Percentiles rank a stretch among this genome's conserved stretches.
Conservation (phyloP, 495 filamentous ascomycete genomes). For the Penicillium lagena region DNA sequence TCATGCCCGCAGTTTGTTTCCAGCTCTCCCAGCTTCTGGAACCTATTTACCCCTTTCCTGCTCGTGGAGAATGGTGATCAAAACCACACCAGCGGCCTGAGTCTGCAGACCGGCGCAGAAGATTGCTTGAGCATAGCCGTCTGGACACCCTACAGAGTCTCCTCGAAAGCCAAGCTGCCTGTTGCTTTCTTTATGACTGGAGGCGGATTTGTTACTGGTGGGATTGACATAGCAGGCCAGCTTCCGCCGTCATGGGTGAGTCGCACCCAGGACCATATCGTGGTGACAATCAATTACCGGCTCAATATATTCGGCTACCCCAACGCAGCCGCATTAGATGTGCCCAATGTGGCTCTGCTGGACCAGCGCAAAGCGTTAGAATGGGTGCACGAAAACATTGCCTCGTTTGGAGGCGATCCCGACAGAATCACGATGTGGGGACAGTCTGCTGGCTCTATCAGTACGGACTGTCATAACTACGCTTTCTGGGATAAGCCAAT, state of each 20-base stretch:
- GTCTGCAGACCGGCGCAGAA: conserved; percentile 18
- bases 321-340: conserved; percentile 1
- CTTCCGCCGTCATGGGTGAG: conserved; percentile 5
- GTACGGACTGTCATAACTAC: conserved; percentile 39
- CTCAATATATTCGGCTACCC: conserved; percentile 12
- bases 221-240: conserved; percentile 4
- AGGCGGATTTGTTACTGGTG: conserved; percentile 4
- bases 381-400: conserved; percentile 15
- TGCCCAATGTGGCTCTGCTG: conserved; percentile 43
- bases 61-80: conserved; percentile 2
- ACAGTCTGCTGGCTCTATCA: conserved; percentile 21
- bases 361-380: conserved; percentile 54
- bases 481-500: conserved; percentile 32
- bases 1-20: conserved; percentile 5
- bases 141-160: conserved; percentile 25
- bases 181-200: conserved; percentile 9
- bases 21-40: conserved; percentile 1
- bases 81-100: neutral
- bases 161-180: conserved; percentile 4
- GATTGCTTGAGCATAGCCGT: conserved; percentile 46
- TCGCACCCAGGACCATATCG: conserved; percentile 7
- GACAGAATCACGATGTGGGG: conserved; percentile 36
- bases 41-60: neutral
- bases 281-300: conserved; percentile 12
- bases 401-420: conserved; percentile 15